Evolutionary conservation across 148 eudicot species (phyloP).

Genomic region (Cornus suecica): DNA sequence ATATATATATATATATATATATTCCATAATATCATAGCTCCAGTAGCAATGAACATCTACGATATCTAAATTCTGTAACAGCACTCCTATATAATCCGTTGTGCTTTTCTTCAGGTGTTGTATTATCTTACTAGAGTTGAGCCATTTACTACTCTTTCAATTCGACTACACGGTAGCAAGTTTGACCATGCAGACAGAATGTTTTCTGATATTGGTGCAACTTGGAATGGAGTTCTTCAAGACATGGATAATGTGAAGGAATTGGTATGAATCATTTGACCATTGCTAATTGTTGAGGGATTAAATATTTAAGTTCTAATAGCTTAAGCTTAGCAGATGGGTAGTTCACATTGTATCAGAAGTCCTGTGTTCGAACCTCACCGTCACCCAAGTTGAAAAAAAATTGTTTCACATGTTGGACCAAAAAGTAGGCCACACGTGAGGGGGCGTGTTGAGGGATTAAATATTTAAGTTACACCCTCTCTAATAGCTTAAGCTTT

Average conservation of each 20-base stretch:
- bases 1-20: no score
- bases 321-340: no score
- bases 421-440: no score
- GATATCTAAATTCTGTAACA: background rate
- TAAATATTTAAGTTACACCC: no score
- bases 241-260: constrained; percentile 99
- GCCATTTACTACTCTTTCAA: constrained; percentile 94
- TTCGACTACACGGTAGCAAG: constrained; percentile 94
- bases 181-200: constrained; percentile 99
- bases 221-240: constrained; percentile 94
- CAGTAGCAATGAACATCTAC: background rate
- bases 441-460: no score
- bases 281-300: no score
- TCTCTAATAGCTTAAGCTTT: no score
- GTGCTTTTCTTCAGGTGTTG: constrained; percentile 54
- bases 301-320: no score
- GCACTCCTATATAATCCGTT: constrained; percentile 5
- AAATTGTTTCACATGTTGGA: no score
- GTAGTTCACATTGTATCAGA: no score
- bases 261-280: constrained; percentile 50
- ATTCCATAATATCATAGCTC: background rate
- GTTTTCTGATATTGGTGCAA: constrained; percentile 87
- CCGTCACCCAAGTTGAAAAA: no score
- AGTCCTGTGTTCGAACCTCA: no score
- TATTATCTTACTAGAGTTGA: constrained; percentile 89